Evolutionary conservation across 495 filamentous ascomycete genomes (phyloP).

Genomic region (Trichocladium uniseriatum): DNA sequence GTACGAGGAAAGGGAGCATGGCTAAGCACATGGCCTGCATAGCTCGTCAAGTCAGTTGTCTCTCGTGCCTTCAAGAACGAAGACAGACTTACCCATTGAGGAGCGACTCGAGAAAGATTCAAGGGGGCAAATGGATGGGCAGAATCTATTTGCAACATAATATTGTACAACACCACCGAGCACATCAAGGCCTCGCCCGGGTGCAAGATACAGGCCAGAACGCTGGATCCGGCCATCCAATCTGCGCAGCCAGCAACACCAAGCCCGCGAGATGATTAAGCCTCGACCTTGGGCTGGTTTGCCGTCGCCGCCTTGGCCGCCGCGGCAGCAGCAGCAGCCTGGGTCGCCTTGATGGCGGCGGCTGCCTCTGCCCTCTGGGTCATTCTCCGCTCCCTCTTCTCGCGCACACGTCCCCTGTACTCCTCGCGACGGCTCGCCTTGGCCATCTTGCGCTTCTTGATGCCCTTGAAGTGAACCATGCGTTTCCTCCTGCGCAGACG

Average conservation of each 20-base stretch:
- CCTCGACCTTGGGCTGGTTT: constrained; percentile 5
- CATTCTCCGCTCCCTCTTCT: constrained; percentile 12
- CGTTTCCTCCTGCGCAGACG: constrained; percentile 20
- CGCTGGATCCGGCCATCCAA: neutral
- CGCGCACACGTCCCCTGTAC: constrained; percentile 14
- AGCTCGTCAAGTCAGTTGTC: no score
- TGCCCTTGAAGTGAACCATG: constrained; percentile 7
- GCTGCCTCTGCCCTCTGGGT: constrained; percentile 4
- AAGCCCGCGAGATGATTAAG: neutral
- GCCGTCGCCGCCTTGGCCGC: neutral
- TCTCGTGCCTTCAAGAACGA: no score
- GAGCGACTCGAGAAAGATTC: no score
- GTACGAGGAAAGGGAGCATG: neutral
- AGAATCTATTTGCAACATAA: constrained; percentile 12
- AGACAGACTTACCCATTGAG: no score
- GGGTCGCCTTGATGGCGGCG: constrained; percentile 4
- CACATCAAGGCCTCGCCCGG: neutral
- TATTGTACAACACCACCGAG: constrained; percentile 8
- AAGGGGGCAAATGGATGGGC: no score
- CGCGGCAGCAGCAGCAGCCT: constrained; percentile 3
- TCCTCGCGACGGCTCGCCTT: constrained; percentile 16
- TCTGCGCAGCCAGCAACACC: neutral
- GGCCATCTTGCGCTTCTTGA: constrained; percentile 21
- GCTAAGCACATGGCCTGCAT: no score
- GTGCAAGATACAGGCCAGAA: neutral